A percentile compares a stretch with the other conserved stretches of the same genome.
These are phyloP conservation scores for Trifolium pratense DNA, from an alignment of 306 rosid genomes.

Conservation along the genomic window DNA sequence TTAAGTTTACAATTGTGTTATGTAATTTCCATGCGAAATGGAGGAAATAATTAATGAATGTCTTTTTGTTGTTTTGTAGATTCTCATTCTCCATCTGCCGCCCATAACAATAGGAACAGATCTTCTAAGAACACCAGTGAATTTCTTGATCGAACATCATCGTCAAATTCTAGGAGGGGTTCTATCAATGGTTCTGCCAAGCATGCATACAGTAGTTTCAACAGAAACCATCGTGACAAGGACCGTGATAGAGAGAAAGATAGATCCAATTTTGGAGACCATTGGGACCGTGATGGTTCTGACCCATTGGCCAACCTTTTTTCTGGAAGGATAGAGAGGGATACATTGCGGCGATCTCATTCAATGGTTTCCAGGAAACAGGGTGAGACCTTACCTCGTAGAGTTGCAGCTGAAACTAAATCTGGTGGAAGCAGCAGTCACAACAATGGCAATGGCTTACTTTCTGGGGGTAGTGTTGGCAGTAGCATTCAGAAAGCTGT, in stretches of 20 bases:
- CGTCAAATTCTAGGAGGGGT: slow-evolving; percentile 81
- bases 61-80: slow-evolving; percentile 54
- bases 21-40: background rate
- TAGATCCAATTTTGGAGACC: slow-evolving; percentile 66
- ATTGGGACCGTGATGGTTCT: slow-evolving; percentile 75
- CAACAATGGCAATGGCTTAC: slow-evolving; percentile 66
- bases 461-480: slow-evolving; percentile 58
- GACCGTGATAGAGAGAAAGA: slow-evolving; percentile 96
- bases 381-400: slow-evolving; percentile 62
- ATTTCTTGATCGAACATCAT: slow-evolving; percentile 76
- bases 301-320: slow-evolving; percentile 71
- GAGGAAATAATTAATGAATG: slow-evolving; percentile 12
- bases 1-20: background rate
- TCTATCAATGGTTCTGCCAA: slow-evolving; percentile 84
- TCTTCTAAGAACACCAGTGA: slow-evolving; percentile 65
- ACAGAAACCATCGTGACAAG: slow-evolving; percentile 89
- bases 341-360: slow-evolving; percentile 76
- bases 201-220: slow-evolving; percentile 96
- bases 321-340: slow-evolving; percentile 76
- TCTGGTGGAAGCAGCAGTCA: slow-evolving; percentile 51
- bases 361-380: slow-evolving; percentile 85
- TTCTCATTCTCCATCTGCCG: slow-evolving; percentile 56
- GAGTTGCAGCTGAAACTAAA: slow-evolving; percentile 64
- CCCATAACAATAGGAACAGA: slow-evolving; percentile 65
- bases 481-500: slow-evolving; percentile 72